Evolutionary conservation across 23 red algal genomes (phyloP).

Genomic region (Cyanidiococcus yangmingshanensis): DNA sequence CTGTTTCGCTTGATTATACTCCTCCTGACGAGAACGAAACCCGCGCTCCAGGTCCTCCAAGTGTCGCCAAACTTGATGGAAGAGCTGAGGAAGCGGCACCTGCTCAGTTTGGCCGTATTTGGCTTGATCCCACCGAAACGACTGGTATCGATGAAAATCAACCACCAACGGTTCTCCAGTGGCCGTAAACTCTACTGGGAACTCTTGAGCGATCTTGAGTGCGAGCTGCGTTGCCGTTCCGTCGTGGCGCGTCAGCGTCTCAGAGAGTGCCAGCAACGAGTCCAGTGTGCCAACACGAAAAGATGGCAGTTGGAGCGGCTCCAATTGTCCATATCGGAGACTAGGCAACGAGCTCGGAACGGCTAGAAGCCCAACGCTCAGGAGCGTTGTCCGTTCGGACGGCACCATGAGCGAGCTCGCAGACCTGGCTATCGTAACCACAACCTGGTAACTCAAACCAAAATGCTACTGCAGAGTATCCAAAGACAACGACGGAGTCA

Average conservation of each 20-base stretch:
- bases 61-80: background rate
- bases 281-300: slow-evolving; percentile 92
- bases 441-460: too few species aligned
- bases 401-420: too few species aligned
- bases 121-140: slow-evolving; percentile 11
- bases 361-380: background rate
- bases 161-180: background rate
- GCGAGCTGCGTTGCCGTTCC: slow-evolving; percentile 27
- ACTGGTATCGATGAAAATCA: background rate
- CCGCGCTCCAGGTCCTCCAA: background rate
- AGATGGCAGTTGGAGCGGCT: slow-evolving; percentile 32
- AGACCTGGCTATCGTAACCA: too few species aligned
- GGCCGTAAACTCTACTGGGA: background rate
- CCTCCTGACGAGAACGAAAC: background rate
- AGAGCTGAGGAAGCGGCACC: background rate
- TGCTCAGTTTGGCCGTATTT: background rate
- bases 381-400: too few species aligned
- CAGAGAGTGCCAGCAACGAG: slow-evolving; percentile 67
- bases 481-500: too few species aligned
- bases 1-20: slow-evolving; percentile 53
- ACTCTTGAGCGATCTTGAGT: background rate
- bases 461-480: too few species aligned
- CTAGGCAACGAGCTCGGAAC: background rate
- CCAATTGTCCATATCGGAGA: background rate
- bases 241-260: slow-evolving; percentile 53